Base-by-base conservation (phyloP, 805 yeast genomes). In the Candida endomychidarum region DNA sequence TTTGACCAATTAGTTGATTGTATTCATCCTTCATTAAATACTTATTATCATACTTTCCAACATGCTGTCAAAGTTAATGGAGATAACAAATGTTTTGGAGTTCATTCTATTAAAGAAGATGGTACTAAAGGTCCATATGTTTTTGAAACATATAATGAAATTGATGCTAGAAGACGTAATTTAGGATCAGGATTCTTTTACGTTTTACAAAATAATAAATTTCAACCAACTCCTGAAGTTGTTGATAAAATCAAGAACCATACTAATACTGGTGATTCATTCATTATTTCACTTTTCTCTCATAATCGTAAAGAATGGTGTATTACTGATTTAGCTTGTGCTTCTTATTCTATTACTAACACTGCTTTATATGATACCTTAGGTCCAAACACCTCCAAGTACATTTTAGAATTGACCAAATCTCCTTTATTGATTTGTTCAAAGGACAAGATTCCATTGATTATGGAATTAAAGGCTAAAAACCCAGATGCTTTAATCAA, bases 221-320 rank as follows among this genome's bases (percentile, higher is more conserved):
- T 42, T 47, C 54, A 52, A 27, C 51, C 51, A 11, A 51, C 58
- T 14, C 51, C 57, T 18, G 50, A 55, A 16, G 52, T 45, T 11
- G 42, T 51, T 16, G 41, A 37, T 8, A 58, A 57, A 33, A 56
- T 67, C 34, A 50, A 49, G 9, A 41, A 47, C 29, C 49, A 49
- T 34, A 28, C 19, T 10, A 10, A 11, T 1, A 30, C 26, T 2
- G 48, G 47, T 33, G 67, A 66, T 17, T 54, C 67, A 4, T 81
- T 80, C 49, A 63, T 80, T 26, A 72, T 81, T 33, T 66, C 83
- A 1, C 51, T 83, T 14, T 75, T 77, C 56, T 72, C 83, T 17
- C 66, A 71, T 14, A 83, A 83, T 55, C 66, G 79, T 35, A 67
- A 75, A 7, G 86, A 84, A 59, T 85, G 93, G 93, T 68, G 73